Percentiles rank a stretch among this genome's conserved stretches.
phyloP scores from a whole-genome alignment of 306 rosid genomes.

The Trifolium fragiferum region DNA sequence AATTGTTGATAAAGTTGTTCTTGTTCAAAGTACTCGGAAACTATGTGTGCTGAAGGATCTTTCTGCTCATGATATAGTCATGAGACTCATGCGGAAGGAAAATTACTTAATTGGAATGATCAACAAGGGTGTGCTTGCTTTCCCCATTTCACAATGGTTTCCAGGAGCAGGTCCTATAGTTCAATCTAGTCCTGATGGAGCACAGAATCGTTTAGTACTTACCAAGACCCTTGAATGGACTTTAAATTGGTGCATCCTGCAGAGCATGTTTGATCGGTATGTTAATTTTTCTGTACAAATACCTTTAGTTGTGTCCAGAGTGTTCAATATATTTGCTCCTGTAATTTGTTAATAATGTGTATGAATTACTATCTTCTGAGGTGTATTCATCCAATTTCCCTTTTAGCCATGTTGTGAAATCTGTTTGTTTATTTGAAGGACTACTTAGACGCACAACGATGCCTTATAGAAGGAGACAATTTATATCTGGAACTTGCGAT shows the following conservation, averaged over 20 bases:
- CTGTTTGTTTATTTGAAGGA: slow-evolving; percentile 9
- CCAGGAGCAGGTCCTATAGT: slow-evolving; percentile 90
- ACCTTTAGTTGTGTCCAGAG: background rate
- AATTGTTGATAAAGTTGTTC: slow-evolving; percentile 80
- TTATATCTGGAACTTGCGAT: slow-evolving; percentile 1
- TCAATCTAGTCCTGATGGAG: slow-evolving; percentile 57
- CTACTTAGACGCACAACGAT: slow-evolving; percentile 15
- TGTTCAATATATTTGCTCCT: slow-evolving; percentile 29
- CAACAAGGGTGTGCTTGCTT: slow-evolving; percentile 91
- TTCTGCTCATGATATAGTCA: slow-evolving; percentile 88
- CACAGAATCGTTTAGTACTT: slow-evolving; percentile 61
- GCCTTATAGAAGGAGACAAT: slow-evolving; percentile 10
- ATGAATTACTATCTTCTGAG: slow-evolving; percentile 7
- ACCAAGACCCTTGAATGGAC: slow-evolving; percentile 97
- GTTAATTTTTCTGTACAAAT: slow-evolving; percentile 31
- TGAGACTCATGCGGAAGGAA: slow-evolving; percentile 98
- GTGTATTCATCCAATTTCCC: background rate
- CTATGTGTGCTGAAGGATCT: slow-evolving; percentile 90
- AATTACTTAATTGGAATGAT: slow-evolving; percentile 95
- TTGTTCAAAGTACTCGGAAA: slow-evolving; percentile 67
- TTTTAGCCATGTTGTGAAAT: slow-evolving; percentile 7
- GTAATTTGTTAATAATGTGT: slow-evolving; percentile 4
- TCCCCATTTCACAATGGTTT: slow-evolving; percentile 86
- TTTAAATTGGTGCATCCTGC: slow-evolving; percentile 93
- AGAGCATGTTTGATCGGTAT: slow-evolving; percentile 99